These are phyloP conservation scores for Botrytis medusae DNA, from an alignment of 2,329 filamentous ascomycete genomes.

Conservation along the genomic window DNA sequence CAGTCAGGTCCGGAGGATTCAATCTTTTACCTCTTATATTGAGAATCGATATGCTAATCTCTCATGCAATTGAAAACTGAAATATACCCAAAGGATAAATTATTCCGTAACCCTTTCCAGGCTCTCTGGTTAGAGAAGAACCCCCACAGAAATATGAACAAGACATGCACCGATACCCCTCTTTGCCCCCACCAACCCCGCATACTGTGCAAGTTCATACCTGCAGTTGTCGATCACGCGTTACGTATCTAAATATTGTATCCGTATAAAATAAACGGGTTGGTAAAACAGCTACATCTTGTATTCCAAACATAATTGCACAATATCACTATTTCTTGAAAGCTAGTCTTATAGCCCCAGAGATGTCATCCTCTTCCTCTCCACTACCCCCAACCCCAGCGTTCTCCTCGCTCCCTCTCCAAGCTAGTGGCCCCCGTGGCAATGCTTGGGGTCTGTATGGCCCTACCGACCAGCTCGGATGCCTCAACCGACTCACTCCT, in stretches of 20 bases:
- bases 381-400: neutral
- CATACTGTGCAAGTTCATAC: neutral
- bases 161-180: neutral
- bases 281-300: neutral
- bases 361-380: neutral
- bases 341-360: neutral
- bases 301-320: neutral
- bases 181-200: neutral
- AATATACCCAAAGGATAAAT: neutral
- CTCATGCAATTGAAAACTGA: neutral
- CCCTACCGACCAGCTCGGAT: conserved; percentile 45
- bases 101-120: neutral
- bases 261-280: neutral
- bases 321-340: neutral
- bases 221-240: neutral
- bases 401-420: conserved; percentile 44
- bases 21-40: neutral
- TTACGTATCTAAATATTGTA: neutral
- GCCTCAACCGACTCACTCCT: conserved; percentile 46
- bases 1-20: neutral
- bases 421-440: conserved; percentile 44
- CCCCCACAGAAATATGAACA: neutral
- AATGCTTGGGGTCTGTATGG: conserved; percentile 48
- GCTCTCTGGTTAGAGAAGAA: neutral
- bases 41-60: neutral